Conservation (phyloP, 2,329 filamentous ascomycete genomes). For the Mycosphaerella arachidis region DNA sequence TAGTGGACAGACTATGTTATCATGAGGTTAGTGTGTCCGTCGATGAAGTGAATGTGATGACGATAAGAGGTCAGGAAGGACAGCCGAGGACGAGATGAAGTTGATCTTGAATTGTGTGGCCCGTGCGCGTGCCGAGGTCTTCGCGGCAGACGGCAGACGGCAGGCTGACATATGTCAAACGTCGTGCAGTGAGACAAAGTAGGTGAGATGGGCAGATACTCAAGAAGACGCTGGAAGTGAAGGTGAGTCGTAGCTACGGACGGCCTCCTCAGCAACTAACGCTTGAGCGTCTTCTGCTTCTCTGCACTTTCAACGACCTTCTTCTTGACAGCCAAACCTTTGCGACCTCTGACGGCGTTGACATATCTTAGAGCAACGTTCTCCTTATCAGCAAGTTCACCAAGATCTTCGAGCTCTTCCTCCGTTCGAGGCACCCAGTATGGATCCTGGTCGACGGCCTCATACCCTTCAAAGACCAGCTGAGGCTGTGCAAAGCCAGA, state of each 20-base stretch:
- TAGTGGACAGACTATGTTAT: constrained; percentile 1
- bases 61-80: neutral
- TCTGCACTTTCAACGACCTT: constrained; percentile 74
- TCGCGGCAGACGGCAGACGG: neutral
- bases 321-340: constrained; percentile 78
- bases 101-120: neutral
- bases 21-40: neutral
- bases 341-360: constrained; percentile 78
- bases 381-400: constrained; percentile 87
- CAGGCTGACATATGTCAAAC: neutral
- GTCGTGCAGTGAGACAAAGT: neutral
- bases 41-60: neutral
- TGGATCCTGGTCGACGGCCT: constrained; percentile 89
- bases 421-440: constrained; percentile 98
- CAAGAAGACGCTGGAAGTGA: neutral
- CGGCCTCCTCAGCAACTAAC: constrained; percentile 31
- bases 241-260: neutral
- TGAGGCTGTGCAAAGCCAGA: constrained; percentile 88
- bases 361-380: constrained; percentile 97
- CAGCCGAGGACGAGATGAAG: neutral
- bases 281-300: constrained; percentile 77
- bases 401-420: constrained; percentile 92
- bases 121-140: neutral
- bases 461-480: constrained; percentile 87
- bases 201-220: neutral